Percentiles rank a stretch among this genome's conserved stretches.
phyloP scores from a whole-genome alignment of 805 yeast species.

The Starmerella potacharoeniae region DNA sequence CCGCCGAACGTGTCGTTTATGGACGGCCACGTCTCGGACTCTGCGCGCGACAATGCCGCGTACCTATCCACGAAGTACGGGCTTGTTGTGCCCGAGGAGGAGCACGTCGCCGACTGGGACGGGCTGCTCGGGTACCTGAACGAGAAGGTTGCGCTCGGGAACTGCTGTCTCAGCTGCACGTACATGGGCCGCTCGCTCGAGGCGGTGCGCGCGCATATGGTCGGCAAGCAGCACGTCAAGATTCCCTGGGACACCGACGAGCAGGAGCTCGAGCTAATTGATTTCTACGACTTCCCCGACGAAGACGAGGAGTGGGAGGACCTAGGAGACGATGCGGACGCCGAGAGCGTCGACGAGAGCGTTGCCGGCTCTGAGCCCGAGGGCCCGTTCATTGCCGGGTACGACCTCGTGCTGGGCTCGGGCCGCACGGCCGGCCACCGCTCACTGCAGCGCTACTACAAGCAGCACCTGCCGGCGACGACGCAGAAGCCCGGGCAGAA shows the following conservation, averaged over 20 bases:
- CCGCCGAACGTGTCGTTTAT: conserved; percentile 32
- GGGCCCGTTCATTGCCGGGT: conserved; percentile 41
- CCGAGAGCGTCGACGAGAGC: conserved; percentile 17
- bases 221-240: conserved; percentile 72
- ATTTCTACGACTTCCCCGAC: conserved; percentile 75
- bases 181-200: conserved; percentile 78
- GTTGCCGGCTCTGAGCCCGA: conserved; percentile 30
- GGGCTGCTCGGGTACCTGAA: conserved; percentile 70
- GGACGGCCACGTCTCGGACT: conserved; percentile 39
- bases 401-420: conserved; percentile 54
- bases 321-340: conserved; percentile 25
- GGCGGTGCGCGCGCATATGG: conserved; percentile 82
- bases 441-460: conserved; percentile 55
- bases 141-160: conserved; percentile 72
- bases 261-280: conserved; percentile 63
- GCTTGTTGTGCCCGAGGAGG: conserved; percentile 72
- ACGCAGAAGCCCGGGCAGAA: conserved; percentile 47
- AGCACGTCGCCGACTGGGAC: conserved; percentile 50
- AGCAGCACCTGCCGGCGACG: conserved; percentile 49
- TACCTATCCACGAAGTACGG: conserved; percentile 81
- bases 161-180: conserved; percentile 68
- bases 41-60: conserved; percentile 46
- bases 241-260: conserved; percentile 77
- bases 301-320: conserved; percentile 36
- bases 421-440: conserved; percentile 79